phyloP scores from a whole-genome alignment of 2,329 filamentous ascomycete genomes.

The Penicillium capsulatum region DNA sequence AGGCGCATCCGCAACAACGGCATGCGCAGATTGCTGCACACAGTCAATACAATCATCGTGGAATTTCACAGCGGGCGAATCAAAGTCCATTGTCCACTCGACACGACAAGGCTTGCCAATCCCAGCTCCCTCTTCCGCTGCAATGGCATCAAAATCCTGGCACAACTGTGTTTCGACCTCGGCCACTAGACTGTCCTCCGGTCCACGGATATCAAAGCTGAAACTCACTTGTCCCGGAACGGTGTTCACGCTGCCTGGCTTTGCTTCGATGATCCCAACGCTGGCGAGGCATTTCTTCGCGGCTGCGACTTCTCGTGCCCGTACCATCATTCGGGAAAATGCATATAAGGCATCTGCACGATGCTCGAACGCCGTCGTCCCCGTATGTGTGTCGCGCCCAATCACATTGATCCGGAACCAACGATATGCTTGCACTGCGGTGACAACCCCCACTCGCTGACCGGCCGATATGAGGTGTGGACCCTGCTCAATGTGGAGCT shows the following conservation, averaged over 20 bases:
- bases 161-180: constrained; percentile 56
- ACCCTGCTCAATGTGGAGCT: constrained; percentile 79
- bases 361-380: constrained; percentile 65
- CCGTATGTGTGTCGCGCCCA: constrained; percentile 68
- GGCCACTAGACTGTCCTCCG: constrained; percentile 53
- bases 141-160: constrained; percentile 57
- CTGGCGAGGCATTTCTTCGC: constrained; percentile 60
- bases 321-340: constrained; percentile 63
- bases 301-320: constrained; percentile 60
- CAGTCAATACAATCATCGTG: constrained; percentile 63
- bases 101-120: constrained; percentile 52
- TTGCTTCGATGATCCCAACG: constrained; percentile 64
- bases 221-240: constrained; percentile 66
- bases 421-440: constrained; percentile 68
- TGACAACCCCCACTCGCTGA: constrained; percentile 65
- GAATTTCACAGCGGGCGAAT: constrained; percentile 59
- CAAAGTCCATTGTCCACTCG: constrained; percentile 59
- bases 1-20: constrained; percentile 52
- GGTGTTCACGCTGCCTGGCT: constrained; percentile 68
- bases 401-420: constrained; percentile 66
- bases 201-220: constrained; percentile 63
- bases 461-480: constrained; percentile 64
- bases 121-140: constrained; percentile 53
- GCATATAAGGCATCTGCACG: constrained; percentile 66
- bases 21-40: constrained; percentile 57